Conservation (phyloP, 108 stramenopile genomes). For the Conticribra weissflogii region DNA sequence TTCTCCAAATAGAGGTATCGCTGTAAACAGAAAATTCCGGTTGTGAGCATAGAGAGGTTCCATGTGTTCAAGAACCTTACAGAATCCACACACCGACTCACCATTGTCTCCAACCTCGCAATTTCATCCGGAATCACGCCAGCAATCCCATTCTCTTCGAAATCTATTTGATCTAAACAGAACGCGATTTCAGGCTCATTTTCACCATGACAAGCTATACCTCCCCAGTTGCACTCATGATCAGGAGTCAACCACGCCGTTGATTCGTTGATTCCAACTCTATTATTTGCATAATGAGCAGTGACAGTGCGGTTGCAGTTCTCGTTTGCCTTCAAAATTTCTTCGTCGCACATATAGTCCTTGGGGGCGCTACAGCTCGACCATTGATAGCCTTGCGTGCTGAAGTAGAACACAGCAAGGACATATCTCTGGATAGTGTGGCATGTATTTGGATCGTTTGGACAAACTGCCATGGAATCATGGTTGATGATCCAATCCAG, state of each 20-base stretch:
- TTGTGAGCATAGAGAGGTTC: too few relatives aligned
- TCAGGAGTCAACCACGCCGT: slow-evolving; percentile 33
- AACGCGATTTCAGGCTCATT: slow-evolving; percentile 13
- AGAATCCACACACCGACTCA: too few relatives aligned
- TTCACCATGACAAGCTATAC: slow-evolving; percentile 47
- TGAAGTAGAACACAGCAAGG: slow-evolving; percentile 28
- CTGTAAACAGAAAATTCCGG: slow-evolving; percentile 10
- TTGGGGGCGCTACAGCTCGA: slow-evolving; percentile 20
- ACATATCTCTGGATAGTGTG: slow-evolving; percentile 33
- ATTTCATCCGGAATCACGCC: neutral
- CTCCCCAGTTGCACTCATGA: slow-evolving; percentile 60
- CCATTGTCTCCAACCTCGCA: neutral
- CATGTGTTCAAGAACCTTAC: too few relatives aligned
- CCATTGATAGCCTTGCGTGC: slow-evolving; percentile 24
- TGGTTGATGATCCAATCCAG: slow-evolving; percentile 36
- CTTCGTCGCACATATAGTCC: slow-evolving; percentile 18
- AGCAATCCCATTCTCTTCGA: slow-evolving; percentile 26
- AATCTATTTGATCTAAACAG: slow-evolving; percentile 32
- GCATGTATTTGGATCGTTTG: slow-evolving; percentile 17
- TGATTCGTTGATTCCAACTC: slow-evolving; percentile 8
- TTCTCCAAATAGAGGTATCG: slow-evolving; percentile 25
- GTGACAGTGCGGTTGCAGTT: slow-evolving; percentile 6
- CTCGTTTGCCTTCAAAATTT: slow-evolving; percentile 9
- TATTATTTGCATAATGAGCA: neutral
- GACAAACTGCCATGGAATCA: slow-evolving; percentile 28